Conservation (phyloP, 2,329 filamentous ascomycete species). For the Pseudonectria buxi region DNA sequence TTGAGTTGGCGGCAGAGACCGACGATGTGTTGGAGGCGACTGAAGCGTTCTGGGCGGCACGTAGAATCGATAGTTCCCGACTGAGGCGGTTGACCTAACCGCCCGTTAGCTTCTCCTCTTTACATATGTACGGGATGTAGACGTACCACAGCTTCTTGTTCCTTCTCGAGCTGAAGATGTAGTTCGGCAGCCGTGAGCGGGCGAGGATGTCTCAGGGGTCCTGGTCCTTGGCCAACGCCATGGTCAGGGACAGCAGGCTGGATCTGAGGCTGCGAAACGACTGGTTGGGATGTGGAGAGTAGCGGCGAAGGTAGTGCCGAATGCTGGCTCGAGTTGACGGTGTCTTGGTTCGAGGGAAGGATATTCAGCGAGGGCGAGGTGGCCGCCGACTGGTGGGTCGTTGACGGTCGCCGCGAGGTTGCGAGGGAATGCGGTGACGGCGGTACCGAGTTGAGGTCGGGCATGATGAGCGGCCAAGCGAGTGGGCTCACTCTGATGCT, state of each 20-base stretch:
- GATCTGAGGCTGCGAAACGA: slow-evolving; percentile 11
- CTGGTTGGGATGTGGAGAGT: slow-evolving; percentile 24
- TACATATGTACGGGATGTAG: neutral
- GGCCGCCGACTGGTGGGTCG: slow-evolving; percentile 32
- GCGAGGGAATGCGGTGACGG: slow-evolving; percentile 41
- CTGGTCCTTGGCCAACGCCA: slow-evolving; percentile 51
- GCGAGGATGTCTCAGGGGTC: slow-evolving; percentile 77
- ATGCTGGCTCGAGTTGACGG: slow-evolving; percentile 36
- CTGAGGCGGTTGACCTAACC: slow-evolving; percentile 82
- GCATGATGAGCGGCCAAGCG: slow-evolving; percentile 32
- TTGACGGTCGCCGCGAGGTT: slow-evolving; percentile 37
- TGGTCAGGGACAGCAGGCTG: slow-evolving; percentile 29
- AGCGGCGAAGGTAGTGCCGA: slow-evolving; percentile 25
- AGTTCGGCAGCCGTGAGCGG: slow-evolving; percentile 85
- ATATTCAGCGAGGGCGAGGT: slow-evolving; percentile 45
- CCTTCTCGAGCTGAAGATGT: slow-evolving; percentile 84
- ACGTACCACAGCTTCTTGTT: slow-evolving; percentile 85
- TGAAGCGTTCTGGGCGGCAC: slow-evolving; percentile 60
- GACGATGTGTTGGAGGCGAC: slow-evolving; percentile 61
- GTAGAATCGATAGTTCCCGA: slow-evolving; percentile 79
- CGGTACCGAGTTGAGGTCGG: slow-evolving; percentile 51
- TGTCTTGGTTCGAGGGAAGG: slow-evolving; percentile 49
- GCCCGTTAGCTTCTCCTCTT: neutral
- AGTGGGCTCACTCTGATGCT: neutral
- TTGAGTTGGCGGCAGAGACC: slow-evolving; percentile 47